Conservation (phyloP, 805 yeast species). For the Metschnikowia dekortorum region DNA sequence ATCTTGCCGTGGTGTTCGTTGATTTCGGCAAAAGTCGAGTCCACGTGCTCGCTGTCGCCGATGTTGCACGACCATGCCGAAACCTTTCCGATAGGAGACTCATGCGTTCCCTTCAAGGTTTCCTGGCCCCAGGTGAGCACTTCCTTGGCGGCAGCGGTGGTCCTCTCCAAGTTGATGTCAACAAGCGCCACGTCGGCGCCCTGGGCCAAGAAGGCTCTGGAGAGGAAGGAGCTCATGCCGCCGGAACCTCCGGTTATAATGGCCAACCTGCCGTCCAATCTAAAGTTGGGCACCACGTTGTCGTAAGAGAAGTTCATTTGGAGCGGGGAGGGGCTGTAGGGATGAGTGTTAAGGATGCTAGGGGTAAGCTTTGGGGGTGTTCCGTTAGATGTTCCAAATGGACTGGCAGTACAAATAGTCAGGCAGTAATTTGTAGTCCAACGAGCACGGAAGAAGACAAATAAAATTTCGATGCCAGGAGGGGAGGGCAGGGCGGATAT, state of each 20-base stretch:
- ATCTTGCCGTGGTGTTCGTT: constrained; percentile 55
- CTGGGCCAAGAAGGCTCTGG: constrained; percentile 66
- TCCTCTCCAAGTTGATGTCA: constrained; percentile 60
- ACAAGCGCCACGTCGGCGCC: constrained; percentile 75
- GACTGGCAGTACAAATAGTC: no score
- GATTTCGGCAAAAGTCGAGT: constrained; percentile 48
- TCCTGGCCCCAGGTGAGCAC: constrained; percentile 44
- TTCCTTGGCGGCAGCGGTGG: constrained; percentile 51
- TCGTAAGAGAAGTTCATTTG: constrained; percentile 29
- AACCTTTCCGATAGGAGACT: constrained; percentile 37
- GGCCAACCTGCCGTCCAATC: constrained; percentile 68
- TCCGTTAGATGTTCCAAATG: no score
- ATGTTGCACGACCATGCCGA: constrained; percentile 73
- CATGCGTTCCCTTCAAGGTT: constrained; percentile 32
- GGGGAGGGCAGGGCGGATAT: background rate
- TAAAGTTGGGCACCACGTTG: constrained; percentile 56
- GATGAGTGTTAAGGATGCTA: background rate
- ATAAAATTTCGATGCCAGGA: no score
- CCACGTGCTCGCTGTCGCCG: constrained; percentile 58
- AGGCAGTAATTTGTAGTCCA: no score
- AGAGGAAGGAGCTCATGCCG: constrained; percentile 61
- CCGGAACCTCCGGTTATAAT: constrained; percentile 81
- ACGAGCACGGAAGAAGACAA: no score
- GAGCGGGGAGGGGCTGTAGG: background rate
- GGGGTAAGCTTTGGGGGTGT: background rate